Base-by-base conservation (phyloP, 2,329 filamentous ascomycete genomes). In the Ophiostoma ips region DNA sequence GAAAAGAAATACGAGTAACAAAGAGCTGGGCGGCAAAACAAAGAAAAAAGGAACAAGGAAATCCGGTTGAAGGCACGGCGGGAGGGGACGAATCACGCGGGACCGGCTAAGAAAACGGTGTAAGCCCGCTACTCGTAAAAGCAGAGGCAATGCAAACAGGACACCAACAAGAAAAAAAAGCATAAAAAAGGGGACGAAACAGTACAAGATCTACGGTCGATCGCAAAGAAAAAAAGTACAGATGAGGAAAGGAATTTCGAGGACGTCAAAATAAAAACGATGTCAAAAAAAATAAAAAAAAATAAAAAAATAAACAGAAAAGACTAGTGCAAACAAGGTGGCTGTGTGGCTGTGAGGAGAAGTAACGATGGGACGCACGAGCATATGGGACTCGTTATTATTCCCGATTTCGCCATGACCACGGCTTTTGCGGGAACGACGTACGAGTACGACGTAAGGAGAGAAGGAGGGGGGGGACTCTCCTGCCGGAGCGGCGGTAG, bases 401-500 rank as follows among this genome's bases (percentile, higher is more conserved):
- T 35, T 35, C 33, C 33, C 33, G 33, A 35, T 3, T 35, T 35
- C 33, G 11, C 11, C 15, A n/a, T 35, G 33, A 4, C 35, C 16
- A 37, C 35, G 35, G 16, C 13, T 37, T 35, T n/a, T 5, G 5
- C 13, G 35, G 3, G 16, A 13, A 5, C 12, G 9, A n/a, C 13
- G 37, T 41, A 28, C 18, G 38, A 19, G 24, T 13, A 41, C 19
- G 18, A 24, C 21, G 28, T 10, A 18, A 24, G 37, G 37, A 19
- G 19, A 41, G 38, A 13, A 24, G 37, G 16, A 36, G 15, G n/a
- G 34, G 34, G 11, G 9, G 18, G 8, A 30, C n/a, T 38, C n/a
- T 19, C 18, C 37, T 40, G 37, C 37, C 44, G 44, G 44, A 46
- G 35, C 45, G 45, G 45, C 45, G 34, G 45, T 47, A 47, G 45